A percentile compares a stretch with the other conserved stretches of the same genome.
Evolutionary conservation across 495 filamentous ascomycete genomes (phyloP).

Genomic region (Physcia stellaris): DNA sequence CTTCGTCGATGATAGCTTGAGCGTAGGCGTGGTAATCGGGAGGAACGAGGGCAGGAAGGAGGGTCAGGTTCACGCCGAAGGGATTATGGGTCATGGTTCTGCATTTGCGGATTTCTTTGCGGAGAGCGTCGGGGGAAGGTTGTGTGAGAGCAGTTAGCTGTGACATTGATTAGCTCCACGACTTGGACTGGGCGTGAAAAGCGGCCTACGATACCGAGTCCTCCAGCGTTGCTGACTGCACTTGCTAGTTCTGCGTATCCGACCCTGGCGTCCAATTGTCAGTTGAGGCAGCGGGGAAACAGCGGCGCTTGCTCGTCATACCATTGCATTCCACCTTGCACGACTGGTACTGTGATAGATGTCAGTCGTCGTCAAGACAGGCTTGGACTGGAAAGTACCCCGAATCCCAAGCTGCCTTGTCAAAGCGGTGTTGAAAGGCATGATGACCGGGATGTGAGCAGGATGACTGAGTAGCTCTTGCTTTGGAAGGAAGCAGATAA

Average conservation of each 20-base stretch:
- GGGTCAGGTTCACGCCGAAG: slow-evolving; percentile 92
- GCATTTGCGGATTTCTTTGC: slow-evolving; percentile 83
- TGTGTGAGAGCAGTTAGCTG: slow-evolving; percentile 84
- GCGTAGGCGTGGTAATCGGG: slow-evolving; percentile 91
- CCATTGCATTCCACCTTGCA: slow-evolving; percentile 97
- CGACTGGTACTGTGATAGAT: slow-evolving; percentile 62
- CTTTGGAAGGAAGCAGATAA: no score
- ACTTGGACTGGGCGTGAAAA: slow-evolving; percentile 7
- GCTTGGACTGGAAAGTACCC: background rate
- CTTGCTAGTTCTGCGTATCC: slow-evolving; percentile 85
- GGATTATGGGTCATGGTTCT: slow-evolving; percentile 72
- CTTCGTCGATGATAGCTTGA: slow-evolving; percentile 83
- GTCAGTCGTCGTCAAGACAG: slow-evolving; percentile 12
- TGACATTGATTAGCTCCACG: background rate
- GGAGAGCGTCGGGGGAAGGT: slow-evolving; percentile 82
- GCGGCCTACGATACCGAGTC: slow-evolving; percentile 60
- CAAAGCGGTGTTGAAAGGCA: slow-evolving; percentile 2
- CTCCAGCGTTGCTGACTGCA: slow-evolving; percentile 91
- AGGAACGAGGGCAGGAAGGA: slow-evolving; percentile 77
- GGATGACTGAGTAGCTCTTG: no score
- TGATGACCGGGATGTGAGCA: no score
- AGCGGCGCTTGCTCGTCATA: slow-evolving; percentile 23
- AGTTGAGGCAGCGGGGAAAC: background rate
- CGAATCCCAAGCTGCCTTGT: background rate
- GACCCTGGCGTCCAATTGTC: slow-evolving; percentile 17